phyloP scores from a whole-genome alignment of 164 flowering plant species.

The Liquidambar formosana region DNA sequence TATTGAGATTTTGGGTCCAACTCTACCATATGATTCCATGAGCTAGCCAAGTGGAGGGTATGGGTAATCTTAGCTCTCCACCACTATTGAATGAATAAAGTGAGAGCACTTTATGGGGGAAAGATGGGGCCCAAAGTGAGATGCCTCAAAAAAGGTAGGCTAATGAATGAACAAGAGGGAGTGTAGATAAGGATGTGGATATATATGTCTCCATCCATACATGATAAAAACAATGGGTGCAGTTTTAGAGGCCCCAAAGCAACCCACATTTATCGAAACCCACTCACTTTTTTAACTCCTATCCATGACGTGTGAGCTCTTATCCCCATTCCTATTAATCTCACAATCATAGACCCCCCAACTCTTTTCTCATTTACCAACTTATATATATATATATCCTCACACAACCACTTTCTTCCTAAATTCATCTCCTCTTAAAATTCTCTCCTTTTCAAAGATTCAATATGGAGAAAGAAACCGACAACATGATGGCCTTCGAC shows the following conservation, averaged over 20 bases:
- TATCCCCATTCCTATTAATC: slow-evolving; percentile 7
- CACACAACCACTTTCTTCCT: not conserved
- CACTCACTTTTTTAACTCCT: not conserved
- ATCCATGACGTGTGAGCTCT: slow-evolving; percentile 11
- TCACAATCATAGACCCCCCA: not conserved
- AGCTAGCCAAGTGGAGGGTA: too few relatives aligned
- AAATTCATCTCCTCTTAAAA: not conserved
- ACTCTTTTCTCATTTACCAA: not conserved
- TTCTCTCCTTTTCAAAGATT: too few relatives aligned
- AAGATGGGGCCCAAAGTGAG: not conserved
- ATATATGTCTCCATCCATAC: not conserved
- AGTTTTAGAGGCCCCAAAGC: slow-evolving; percentile 3
- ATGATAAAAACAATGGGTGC: slow-evolving; percentile 8
- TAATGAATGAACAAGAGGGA: slow-evolving; percentile 26
- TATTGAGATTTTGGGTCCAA: too few relatives aligned
- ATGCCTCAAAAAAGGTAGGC: slow-evolving; percentile 5
- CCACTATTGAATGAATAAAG: not conserved
- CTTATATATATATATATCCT: not conserved
- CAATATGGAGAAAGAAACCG: slow-evolving; percentile 34
- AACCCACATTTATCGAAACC: slow-evolving; percentile 14
- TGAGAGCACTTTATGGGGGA: not conserved
- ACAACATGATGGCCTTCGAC: slow-evolving; percentile 31
- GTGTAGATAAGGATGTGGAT: slow-evolving; percentile 32
- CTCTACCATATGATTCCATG: too few relatives aligned
- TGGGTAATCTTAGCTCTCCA: not conserved